phyloP scores from a whole-genome alignment of 192 early-diverging fungal species.

The Backusella parvicylindrica region DNA sequence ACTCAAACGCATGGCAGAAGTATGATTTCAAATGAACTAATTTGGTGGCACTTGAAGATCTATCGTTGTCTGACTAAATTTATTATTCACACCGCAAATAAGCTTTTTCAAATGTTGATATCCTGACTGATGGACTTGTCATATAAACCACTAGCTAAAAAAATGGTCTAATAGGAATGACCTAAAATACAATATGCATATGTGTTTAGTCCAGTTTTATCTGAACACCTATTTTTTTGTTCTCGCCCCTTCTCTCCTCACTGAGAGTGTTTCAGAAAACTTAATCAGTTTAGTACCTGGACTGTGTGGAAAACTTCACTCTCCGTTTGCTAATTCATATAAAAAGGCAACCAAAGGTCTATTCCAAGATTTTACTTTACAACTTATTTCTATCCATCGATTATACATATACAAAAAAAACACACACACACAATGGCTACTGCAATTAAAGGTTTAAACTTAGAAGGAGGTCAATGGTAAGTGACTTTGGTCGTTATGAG shows the following conservation, averaged over 20 bases:
- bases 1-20: neutral
- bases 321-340: slow-evolving; percentile 1
- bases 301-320: slow-evolving; percentile 1
- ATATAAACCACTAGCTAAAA: neutral
- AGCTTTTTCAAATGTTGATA: slow-evolving; percentile 1
- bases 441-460: slow-evolving; percentile 20
- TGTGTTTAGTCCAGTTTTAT: neutral
- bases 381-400: neutral
- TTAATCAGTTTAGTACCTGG: slow-evolving; percentile 1
- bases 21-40: neutral
- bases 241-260: neutral
- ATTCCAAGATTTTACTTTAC: neutral
- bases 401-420: neutral
- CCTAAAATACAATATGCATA: neutral
- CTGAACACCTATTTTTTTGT: neutral
- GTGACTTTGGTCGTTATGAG: neutral
- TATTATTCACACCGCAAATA: neutral
- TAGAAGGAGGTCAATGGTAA: slow-evolving; percentile 31
- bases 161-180: neutral
- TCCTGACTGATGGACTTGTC: neutral
- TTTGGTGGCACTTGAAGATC: neutral
- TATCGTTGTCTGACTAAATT: neutral
- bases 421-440: neutral
- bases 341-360: neutral
- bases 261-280: neutral